These are phyloP conservation scores for Myxozyma melibiosi DNA, from an alignment of 805 yeast genomes.

Conservation along the genomic window DNA sequence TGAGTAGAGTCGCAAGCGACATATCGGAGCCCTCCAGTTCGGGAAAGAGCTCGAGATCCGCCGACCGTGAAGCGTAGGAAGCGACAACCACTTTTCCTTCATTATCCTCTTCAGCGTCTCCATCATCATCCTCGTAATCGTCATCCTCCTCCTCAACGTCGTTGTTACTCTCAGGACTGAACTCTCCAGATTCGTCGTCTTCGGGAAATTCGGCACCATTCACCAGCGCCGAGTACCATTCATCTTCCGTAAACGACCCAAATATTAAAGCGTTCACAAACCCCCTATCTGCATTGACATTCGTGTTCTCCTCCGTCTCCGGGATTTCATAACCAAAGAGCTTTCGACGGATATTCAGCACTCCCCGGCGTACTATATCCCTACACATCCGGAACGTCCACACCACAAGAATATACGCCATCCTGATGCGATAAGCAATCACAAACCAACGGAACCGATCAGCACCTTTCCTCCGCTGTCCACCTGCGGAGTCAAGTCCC, in stretches of 20 bases:
- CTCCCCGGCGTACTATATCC: background rate
- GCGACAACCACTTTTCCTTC: background rate
- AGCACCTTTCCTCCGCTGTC: constrained; percentile 3
- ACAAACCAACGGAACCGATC: constrained; percentile 21
- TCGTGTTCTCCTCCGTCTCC: background rate
- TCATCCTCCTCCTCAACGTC: constrained; percentile 30
- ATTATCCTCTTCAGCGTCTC: constrained; percentile 8
- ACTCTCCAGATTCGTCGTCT: constrained; percentile 38
- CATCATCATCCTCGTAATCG: constrained; percentile 34
- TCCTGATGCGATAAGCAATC: constrained; percentile 22
- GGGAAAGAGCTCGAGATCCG: constrained; percentile 17
- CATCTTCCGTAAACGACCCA: constrained; percentile 64
- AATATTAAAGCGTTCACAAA: too few relatives aligned
- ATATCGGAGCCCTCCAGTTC: constrained; percentile 28
- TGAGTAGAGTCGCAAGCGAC: constrained; percentile 16
- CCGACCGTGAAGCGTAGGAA: background rate
- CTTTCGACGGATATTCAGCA: background rate
- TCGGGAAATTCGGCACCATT: constrained; percentile 86
- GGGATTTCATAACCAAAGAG: background rate
- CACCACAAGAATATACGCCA: constrained; percentile 24
- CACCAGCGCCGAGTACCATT: constrained; percentile 27
- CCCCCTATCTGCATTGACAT: background rate
- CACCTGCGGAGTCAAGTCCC: background rate
- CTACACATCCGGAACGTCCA: constrained; percentile 10
- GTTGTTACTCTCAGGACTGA: constrained; percentile 23